Evolutionary conservation across 2,329 filamentous ascomycete species (phyloP).

Genomic region (Polytolypa hystricis): DNA sequence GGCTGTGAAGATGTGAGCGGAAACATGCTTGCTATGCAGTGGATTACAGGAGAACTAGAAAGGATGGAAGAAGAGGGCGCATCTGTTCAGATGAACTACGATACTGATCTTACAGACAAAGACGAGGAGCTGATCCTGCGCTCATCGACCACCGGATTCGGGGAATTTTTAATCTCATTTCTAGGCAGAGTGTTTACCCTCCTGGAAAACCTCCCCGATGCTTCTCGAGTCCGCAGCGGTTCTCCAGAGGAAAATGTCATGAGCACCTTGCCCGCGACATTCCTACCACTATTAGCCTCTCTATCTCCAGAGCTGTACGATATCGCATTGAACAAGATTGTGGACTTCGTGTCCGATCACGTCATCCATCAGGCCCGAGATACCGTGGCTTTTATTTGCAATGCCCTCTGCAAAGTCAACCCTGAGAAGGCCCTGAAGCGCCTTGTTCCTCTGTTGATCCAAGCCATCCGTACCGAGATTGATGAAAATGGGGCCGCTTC

Average conservation of each 20-base stretch:
- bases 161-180: slow-evolving; percentile 83
- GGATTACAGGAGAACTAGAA: slow-evolving; percentile 90
- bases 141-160: slow-evolving; percentile 87
- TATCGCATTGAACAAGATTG: slow-evolving; percentile 80
- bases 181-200: slow-evolving; percentile 91
- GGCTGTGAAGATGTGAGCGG: slow-evolving; percentile 58
- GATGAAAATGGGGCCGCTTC: slow-evolving; percentile 94
- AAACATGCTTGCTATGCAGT: slow-evolving; percentile 71
- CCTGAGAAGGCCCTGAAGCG: slow-evolving; percentile 86
- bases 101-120: slow-evolving; percentile 67
- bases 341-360: slow-evolving; percentile 81
- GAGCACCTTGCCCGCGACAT: slow-evolving; percentile 82
- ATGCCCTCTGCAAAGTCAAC: slow-evolving; percentile 89
- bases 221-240: slow-evolving; percentile 73
- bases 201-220: slow-evolving; percentile 87
- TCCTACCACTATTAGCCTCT: slow-evolving; percentile 81
- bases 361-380: slow-evolving; percentile 95
- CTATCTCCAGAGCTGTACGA: slow-evolving; percentile 91
- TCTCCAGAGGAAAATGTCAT: slow-evolving; percentile 96
- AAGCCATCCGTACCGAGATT: slow-evolving; percentile 91
- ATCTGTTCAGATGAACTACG: slow-evolving; percentile 75
- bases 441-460: slow-evolving; percentile 79
- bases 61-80: slow-evolving; percentile 83
- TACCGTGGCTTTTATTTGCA: slow-evolving; percentile 97
- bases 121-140: slow-evolving; percentile 80